Percentiles rank a stretch among this genome's conserved stretches.
Evolutionary conservation across 1,284 basidiomycete genomes (phyloP).

Genomic region (Pisolithus thermaeus): DNA sequence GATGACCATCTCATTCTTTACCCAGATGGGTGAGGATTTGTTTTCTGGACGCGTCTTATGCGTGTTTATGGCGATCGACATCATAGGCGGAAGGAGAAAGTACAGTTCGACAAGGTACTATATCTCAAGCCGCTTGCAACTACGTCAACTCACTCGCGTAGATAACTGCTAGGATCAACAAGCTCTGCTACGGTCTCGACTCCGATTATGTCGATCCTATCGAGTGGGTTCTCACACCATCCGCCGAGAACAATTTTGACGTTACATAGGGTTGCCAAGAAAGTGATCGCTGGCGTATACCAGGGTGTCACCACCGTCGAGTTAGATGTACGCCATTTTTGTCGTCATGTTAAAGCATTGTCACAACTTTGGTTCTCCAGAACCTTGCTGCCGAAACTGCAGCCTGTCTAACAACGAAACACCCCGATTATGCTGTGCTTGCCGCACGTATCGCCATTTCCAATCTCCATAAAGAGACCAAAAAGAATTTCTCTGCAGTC

Average conservation of each 20-base stretch:
- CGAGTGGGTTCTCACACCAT: conserved; percentile 50
- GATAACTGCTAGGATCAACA: conserved; percentile 90
- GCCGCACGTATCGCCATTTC: conserved; percentile 98
- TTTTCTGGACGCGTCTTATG: conserved; percentile 27
- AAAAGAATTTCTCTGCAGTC: conserved; percentile 93
- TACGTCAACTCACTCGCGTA: conserved; percentile 28
- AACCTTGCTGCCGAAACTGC: conserved; percentile 96
- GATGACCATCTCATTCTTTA: conserved; percentile 12
- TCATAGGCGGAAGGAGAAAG: conserved; percentile 73
- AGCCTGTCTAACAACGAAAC: conserved; percentile 94
- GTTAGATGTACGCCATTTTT: conserved; percentile 65
- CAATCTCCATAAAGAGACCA: conserved; percentile 99
- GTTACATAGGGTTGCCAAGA: conserved; percentile 71
- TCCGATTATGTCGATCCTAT: conserved; percentile 91
- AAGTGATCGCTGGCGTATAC: conserved; percentile 94
- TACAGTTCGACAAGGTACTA: conserved; percentile 79
- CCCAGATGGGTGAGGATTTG: conserved; percentile 56
- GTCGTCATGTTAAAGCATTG: conserved; percentile 26
- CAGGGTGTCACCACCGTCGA: conserved; percentile 96
- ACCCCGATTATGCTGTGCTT: conserved; percentile 97
- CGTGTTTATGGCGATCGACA: conserved; percentile 9
- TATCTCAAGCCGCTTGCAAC: conserved; percentile 15
- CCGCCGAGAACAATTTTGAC: conserved; percentile 6
- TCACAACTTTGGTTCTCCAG: conserved; percentile 32
- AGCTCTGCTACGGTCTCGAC: conserved; percentile 97